Base-by-base conservation (phyloP, 202 grass and related monocot species). In the Schoenoplectus tabernaemontani region DNA sequence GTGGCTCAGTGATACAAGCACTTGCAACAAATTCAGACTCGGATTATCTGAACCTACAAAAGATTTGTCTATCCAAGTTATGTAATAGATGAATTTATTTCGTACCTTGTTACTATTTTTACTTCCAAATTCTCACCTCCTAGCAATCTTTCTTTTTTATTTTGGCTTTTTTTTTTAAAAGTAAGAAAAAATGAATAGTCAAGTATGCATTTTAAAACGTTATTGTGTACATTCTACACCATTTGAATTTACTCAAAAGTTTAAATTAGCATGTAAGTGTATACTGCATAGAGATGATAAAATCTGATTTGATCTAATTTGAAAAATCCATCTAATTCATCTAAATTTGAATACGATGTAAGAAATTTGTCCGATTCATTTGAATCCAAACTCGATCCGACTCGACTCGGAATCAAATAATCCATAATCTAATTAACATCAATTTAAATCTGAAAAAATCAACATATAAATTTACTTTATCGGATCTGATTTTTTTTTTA, bases 1-100 rank as follows among this genome's bases (percentile, higher is more conserved):
- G 44, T 63, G 56, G 60, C 30, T 80, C 37, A 80, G 42, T 80
- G 59, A 80, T 50, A 32, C 47, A 13, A 32, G 78, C 78, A 80
- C 77, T 64, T 42, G 7, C 2, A 64, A 79, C 76, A 44, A 77
- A 79, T 46, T 20, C n/a, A 78, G 5, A 47, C 42, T 32, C 38
- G n/a, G 9, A 36, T 48, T 28, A 26, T 46, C 17, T 70, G 20
- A 46, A 70, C 8, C 39, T 70, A 13, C 39, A 44, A 48, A 70
- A 48, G 20, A 26, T 47, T 47, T 28, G 1, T 41, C 66, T 3
- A 15, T 28, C 42, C 22, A 4, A 46, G 66, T 71, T 47, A 11
- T n/a, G n/a, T n/a, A 71, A 22, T 71, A 13, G 24, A 50, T 51
- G 0, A 28, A 51, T 72, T 42, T 22, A 43, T 43, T 68, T 44